A percentile compares a stretch with the other conserved stretches of the same genome.
phyloP scores from a whole-genome alignment of 2,329 filamentous ascomycete genomes.

The Cladosporium phlei region DNA sequence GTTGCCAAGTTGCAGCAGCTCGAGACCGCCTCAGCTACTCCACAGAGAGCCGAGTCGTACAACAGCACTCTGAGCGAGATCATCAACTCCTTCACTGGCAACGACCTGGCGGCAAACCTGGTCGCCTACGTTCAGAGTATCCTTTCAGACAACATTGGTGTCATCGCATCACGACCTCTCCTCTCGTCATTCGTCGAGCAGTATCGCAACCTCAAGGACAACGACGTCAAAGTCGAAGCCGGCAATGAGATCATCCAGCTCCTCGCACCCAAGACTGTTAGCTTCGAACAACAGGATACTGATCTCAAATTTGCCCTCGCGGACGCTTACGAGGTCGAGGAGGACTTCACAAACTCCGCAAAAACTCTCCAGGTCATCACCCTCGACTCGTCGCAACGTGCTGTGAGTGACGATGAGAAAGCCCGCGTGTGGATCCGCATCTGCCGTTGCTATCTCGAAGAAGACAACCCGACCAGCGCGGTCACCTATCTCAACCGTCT shows the following conservation, averaged over 20 bases:
- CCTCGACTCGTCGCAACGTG: slow-evolving; percentile 81
- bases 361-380: slow-evolving; percentile 76
- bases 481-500: slow-evolving; percentile 89
- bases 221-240: slow-evolving; percentile 68
- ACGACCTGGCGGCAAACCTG: slow-evolving; percentile 56
- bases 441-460: slow-evolving; percentile 88
- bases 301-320: slow-evolving; percentile 75
- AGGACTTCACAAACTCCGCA: slow-evolving; percentile 76
- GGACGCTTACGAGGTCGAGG: slow-evolving; percentile 73
- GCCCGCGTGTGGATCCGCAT: slow-evolving; percentile 88
- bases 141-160: slow-evolving; percentile 64
- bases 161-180: slow-evolving; percentile 69
- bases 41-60: slow-evolving; percentile 47
- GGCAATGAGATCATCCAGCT: slow-evolving; percentile 64
- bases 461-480: slow-evolving; percentile 80
- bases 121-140: slow-evolving; percentile 60
- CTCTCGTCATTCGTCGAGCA: slow-evolving; percentile 61
- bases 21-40: slow-evolving; percentile 2
- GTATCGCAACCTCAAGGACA: slow-evolving; percentile 57
- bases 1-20: slow-evolving; percentile 4
- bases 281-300: slow-evolving; percentile 80
- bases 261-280: slow-evolving; percentile 62
- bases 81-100: slow-evolving; percentile 41
- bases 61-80: slow-evolving; percentile 54
- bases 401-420: slow-evolving; percentile 75